phyloP scores from a whole-genome alignment of 169 alveolate species.

The Besnoitia besnoiti region DNA sequence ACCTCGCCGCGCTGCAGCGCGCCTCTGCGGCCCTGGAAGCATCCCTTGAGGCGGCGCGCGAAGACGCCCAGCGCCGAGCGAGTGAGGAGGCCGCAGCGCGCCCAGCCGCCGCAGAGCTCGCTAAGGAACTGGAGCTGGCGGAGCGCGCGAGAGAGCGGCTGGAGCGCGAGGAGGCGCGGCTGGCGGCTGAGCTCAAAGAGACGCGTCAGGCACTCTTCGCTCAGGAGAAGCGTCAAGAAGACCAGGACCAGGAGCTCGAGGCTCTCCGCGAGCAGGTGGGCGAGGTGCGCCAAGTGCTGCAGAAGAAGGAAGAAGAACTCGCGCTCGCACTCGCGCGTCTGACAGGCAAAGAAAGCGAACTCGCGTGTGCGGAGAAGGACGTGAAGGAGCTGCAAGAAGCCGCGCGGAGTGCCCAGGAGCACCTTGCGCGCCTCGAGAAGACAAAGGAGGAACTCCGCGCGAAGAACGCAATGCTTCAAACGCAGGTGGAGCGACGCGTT shows the following conservation, averaged over 20 bases:
- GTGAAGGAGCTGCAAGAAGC: background rate
- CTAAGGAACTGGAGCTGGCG: background rate
- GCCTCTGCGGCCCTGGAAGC: background rate
- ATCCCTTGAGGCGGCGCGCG: background rate
- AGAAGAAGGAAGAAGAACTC: constrained; percentile 10
- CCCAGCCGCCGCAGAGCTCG: no score
- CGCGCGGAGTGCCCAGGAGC: background rate
- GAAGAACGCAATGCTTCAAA: background rate
- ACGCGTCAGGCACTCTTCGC: background rate
- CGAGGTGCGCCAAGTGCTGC: background rate
- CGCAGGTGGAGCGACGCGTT: background rate
- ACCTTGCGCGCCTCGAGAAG: background rate
- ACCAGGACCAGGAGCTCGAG: background rate
- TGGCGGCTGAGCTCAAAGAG: background rate
- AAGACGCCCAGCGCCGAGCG: background rate
- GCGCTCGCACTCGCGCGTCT: background rate
- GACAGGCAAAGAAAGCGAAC: constrained; percentile 5
- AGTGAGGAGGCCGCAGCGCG: background rate
- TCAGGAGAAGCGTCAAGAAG: background rate
- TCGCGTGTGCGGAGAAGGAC: background rate
- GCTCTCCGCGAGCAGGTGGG: background rate
- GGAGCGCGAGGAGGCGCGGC: background rate
- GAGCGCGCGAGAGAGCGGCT: background rate
- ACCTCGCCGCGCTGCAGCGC: background rate
- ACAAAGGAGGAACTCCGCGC: background rate